Evolutionary conservation across 345 rosid species (phyloP).

Genomic region (Aethionema arabicum): DNA sequence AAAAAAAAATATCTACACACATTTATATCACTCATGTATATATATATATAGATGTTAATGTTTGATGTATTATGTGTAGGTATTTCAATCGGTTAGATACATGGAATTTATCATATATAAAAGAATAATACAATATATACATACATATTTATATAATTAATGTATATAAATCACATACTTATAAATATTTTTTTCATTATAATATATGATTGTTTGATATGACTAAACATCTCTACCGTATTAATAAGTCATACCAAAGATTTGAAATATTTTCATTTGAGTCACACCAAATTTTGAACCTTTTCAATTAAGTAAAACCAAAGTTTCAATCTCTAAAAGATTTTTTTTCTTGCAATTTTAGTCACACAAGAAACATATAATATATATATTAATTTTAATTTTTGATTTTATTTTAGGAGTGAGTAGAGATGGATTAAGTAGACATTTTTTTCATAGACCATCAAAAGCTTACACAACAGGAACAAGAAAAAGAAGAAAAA

Average conservation of each 20-base stretch:
- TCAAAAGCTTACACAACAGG: slow-evolving; percentile 98
- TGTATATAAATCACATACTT: background rate
- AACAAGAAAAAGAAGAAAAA: slow-evolving; percentile 92
- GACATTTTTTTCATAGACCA: slow-evolving; percentile 98
- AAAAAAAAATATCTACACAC: no score
- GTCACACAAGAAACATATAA: slow-evolving; percentile 25
- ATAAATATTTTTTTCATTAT: background rate
- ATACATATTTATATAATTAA: background rate
- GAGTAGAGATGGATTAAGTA: slow-evolving; percentile 92
- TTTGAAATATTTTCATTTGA: background rate
- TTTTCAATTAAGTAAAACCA: slow-evolving; percentile 28
- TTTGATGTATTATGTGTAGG: no score
- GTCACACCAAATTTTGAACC: slow-evolving; percentile 31
- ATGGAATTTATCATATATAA: no score
- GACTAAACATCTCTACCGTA: background rate
- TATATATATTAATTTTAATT: background rate
- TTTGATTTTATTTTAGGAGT: slow-evolving; percentile 54
- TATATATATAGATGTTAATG: no score
- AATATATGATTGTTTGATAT: slow-evolving; percentile 5
- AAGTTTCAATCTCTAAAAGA: slow-evolving; percentile 24
- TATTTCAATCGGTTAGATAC: no score
- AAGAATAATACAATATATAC: background rate
- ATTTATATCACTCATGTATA: no score
- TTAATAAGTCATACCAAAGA: slow-evolving; percentile 7
- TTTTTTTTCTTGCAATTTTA: background rate